Percentiles rank a stretch among this genome's conserved stretches.
phyloP scores from a whole-genome alignment of 73 alveolate species.

The Paraurostyla sp. region DNA sequence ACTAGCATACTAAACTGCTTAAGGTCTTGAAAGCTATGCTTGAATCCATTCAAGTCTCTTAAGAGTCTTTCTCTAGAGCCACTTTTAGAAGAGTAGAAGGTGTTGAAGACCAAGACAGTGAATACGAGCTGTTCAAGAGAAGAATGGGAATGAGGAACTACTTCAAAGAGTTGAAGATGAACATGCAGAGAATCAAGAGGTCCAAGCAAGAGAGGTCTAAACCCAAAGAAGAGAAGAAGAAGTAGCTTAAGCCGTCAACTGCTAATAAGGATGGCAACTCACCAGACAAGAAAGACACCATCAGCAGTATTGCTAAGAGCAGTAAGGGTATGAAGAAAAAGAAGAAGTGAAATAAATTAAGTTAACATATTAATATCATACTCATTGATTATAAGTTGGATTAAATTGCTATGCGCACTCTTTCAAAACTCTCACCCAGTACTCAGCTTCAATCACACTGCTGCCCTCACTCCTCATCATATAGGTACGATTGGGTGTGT shows the following conservation, averaged over 20 bases:
- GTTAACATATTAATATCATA: background rate
- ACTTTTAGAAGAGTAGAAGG: slow-evolving; percentile 16
- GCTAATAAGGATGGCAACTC: background rate
- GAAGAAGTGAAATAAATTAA: background rate
- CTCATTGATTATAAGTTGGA: background rate
- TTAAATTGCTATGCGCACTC: slow-evolving; percentile 24
- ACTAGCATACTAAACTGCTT: background rate
- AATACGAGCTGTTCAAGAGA: slow-evolving; percentile 26
- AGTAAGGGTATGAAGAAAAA: background rate
- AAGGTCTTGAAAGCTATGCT: slow-evolving; percentile 41
- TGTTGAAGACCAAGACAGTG: slow-evolving; percentile 20
- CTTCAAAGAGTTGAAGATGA: slow-evolving; percentile 63
- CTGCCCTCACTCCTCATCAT: slow-evolving; percentile 39
- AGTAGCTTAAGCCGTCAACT: background rate
- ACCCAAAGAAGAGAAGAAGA: slow-evolving; percentile 23
- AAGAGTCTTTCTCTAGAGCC: slow-evolving; percentile 42
- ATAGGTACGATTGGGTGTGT: slow-evolving; percentile 43
- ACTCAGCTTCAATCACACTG: slow-evolving; percentile 17
- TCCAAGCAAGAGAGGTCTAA: background rate
- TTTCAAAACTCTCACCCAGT: slow-evolving; percentile 42
- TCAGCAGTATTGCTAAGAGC: background rate
- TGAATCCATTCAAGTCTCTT: background rate
- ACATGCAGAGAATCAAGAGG: slow-evolving; percentile 54
- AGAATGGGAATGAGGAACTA: slow-evolving; percentile 65
- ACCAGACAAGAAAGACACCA: background rate